Percentiles rank a stretch among this genome's conserved stretches.
phyloP scores from a whole-genome alignment of 305 asterid genomes.

The Solanum hybrid region DNA sequence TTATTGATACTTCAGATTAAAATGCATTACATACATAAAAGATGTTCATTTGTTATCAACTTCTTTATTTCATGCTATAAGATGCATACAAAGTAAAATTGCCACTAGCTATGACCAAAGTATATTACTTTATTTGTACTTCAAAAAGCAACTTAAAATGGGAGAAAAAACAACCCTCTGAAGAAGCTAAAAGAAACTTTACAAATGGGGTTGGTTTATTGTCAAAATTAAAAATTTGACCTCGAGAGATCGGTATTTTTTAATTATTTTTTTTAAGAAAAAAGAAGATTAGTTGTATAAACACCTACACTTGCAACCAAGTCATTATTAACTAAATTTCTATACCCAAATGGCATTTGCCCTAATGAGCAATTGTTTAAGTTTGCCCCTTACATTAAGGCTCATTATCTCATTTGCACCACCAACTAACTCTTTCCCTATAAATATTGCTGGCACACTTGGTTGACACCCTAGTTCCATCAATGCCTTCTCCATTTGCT shows the following conservation, averaged over 20 bases:
- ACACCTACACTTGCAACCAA: neutral
- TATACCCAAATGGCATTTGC: slow-evolving; percentile 67
- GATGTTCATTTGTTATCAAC: neutral
- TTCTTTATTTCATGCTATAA: neutral
- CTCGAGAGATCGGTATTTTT: no score
- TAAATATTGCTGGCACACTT: slow-evolving; percentile 51
- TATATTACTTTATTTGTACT: neutral
- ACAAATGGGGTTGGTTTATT: neutral
- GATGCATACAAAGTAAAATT: neutral
- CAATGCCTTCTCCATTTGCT: slow-evolving; percentile 42
- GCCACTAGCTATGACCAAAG: neutral
- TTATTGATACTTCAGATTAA: neutral
- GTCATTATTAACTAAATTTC: neutral
- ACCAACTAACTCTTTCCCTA: slow-evolving; percentile 44
- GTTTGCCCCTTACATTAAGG: slow-evolving; percentile 45
- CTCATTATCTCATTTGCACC: slow-evolving; percentile 56
- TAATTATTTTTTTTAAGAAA: no score
- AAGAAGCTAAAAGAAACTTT: neutral
- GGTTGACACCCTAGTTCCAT: slow-evolving; percentile 35
- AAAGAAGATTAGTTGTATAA: neutral
- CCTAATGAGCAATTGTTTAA: slow-evolving; percentile 43
- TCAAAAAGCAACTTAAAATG: neutral
- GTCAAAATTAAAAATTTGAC: neutral
- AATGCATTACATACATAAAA: neutral
- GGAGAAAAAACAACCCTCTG: neutral